Base-by-base conservation (phyloP, 768 basidiomycete genomes). In the Podaxis mareebaensis region DNA sequence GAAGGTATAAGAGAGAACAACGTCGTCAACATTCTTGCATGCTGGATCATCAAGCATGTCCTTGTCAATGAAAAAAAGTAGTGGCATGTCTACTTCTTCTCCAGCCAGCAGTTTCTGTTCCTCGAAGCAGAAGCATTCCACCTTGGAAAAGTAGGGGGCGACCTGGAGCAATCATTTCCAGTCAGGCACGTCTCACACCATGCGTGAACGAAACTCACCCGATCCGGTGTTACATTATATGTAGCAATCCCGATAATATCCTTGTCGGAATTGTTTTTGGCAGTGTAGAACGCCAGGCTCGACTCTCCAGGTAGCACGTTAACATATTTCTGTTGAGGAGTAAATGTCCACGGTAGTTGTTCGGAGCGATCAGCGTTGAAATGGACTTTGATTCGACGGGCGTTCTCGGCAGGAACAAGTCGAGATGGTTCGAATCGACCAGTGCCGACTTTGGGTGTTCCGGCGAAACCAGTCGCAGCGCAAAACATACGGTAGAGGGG, bases 51-150 rank as follows among this genome's bases (percentile, higher is more conserved):
- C 96, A 40, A 96, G 80, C 60, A 97, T 89, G 72, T 99, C 97
- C 67, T 94, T 92, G 80, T 99, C 97, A 68, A 99, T 96, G 81
- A 99, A 99, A 79, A 99, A 99, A 61, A 99, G 84, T 20, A 99
- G 83, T 2, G 97, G 97, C 85, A 99, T 93, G 75, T 99, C 97
- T 38, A 99, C 92, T 76, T 98, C 95, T 77, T 99, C 97, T 30
- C 91, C 90, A 0, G 96, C 95, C 26, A 97, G 80, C 10, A 99
- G 85, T 69, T 89, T 92, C 76, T 99, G 97, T 73, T 99, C 97
- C 74, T 99, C 97, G 68, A 99, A 99, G 76, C 97, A 99, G 80
- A 99, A 99, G 68, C 97, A 99, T 75, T 99, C 97, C 12, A 99
- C 95, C 78, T 99, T 99, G 56, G 96, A 95, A 72, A 99, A 99